phyloP scores from a whole-genome alignment of 352 stramenopile genomes.

The Thalassiosira exigua region DNA sequence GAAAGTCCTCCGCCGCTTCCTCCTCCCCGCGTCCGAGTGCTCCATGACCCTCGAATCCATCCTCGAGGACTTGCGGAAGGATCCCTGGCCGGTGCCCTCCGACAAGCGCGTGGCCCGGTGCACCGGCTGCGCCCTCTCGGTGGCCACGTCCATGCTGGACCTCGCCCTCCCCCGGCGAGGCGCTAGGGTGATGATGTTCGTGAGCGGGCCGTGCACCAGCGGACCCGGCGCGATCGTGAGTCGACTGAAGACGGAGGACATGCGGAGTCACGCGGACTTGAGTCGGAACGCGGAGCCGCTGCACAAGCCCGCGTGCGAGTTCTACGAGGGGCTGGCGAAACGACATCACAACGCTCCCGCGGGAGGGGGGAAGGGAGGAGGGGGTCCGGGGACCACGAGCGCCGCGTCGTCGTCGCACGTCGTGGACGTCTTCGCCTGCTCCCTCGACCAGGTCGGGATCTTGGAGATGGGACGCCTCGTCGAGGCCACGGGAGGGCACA shows the following conservation, averaged over 20 bases:
- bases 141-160: conserved; percentile 96
- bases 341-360: not conserved
- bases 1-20: conserved; percentile 92
- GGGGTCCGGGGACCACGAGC: conserved; percentile 29
- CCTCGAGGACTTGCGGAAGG: conserved; percentile 96
- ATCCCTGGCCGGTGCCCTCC: conserved; percentile 97
- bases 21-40: conserved; percentile 96
- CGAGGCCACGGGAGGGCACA: conserved; percentile 98
- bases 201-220: conserved; percentile 95
- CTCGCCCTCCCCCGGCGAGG: conserved; percentile 93
- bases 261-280: conserved; percentile 95
- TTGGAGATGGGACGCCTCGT: conserved; percentile 98
- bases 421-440: conserved; percentile 99
- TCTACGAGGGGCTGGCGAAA: conserved; percentile 93
- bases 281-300: conserved; percentile 93
- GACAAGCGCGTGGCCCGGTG: conserved; percentile 94
- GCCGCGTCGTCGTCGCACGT: conserved; percentile 91
- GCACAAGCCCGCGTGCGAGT: conserved; percentile 94
- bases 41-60: conserved; percentile 97
- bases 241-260: conserved; percentile 95
- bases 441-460: conserved; percentile 95
- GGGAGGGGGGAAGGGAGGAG: conserved; percentile 45
- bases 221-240: conserved; percentile 95
- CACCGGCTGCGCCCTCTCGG: conserved; percentile 95
- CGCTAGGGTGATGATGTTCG: conserved; percentile 98